Percentiles rank a stretch among this genome's conserved stretches.
phyloP scores from a whole-genome alignment of 805 yeast species.

The Saccharomycopsis javanensis region DNA sequence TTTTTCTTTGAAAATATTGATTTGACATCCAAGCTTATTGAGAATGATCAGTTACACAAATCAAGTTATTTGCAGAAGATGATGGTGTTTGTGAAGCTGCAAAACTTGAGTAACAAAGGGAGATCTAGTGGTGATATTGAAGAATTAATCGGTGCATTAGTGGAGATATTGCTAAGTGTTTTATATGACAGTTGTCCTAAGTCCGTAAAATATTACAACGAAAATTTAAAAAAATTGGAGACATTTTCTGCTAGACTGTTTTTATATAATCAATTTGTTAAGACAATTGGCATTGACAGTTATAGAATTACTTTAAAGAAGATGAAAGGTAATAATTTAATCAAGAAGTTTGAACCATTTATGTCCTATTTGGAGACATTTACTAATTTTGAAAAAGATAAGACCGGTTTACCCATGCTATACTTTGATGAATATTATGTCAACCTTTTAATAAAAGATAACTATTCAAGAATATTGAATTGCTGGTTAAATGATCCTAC shows the following conservation, averaged over 20 bases:
- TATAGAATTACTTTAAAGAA: slow-evolving; percentile 65
- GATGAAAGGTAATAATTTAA: slow-evolving; percentile 49
- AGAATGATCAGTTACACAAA: slow-evolving; percentile 56
- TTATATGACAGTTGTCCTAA: slow-evolving; percentile 73
- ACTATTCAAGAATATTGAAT: slow-evolving; percentile 54
- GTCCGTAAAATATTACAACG: neutral
- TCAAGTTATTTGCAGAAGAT: slow-evolving; percentile 43
- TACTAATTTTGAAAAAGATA: slow-evolving; percentile 35
- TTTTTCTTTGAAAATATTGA: slow-evolving; percentile 73
- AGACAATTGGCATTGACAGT: slow-evolving; percentile 72
- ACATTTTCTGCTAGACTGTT: slow-evolving; percentile 50
- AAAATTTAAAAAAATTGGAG: slow-evolving; percentile 8
- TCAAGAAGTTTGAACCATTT: slow-evolving; percentile 48
- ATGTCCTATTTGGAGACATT: slow-evolving; percentile 37
- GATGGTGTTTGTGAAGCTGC: slow-evolving; percentile 13
- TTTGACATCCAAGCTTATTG: slow-evolving; percentile 67
- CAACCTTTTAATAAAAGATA: slow-evolving; percentile 50
- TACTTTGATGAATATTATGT: slow-evolving; percentile 61
- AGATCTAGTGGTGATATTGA: slow-evolving; percentile 41
- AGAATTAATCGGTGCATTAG: slow-evolving; percentile 57
- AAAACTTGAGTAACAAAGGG: slow-evolving; percentile 28
- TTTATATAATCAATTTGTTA: slow-evolving; percentile 51
- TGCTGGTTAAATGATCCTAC: slow-evolving; percentile 69
- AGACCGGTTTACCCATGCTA: slow-evolving; percentile 80
- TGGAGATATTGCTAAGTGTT: slow-evolving; percentile 61